Evolutionary conservation across 2,329 filamentous ascomycete species (phyloP).

Genomic region (Venturia carpophila): DNA sequence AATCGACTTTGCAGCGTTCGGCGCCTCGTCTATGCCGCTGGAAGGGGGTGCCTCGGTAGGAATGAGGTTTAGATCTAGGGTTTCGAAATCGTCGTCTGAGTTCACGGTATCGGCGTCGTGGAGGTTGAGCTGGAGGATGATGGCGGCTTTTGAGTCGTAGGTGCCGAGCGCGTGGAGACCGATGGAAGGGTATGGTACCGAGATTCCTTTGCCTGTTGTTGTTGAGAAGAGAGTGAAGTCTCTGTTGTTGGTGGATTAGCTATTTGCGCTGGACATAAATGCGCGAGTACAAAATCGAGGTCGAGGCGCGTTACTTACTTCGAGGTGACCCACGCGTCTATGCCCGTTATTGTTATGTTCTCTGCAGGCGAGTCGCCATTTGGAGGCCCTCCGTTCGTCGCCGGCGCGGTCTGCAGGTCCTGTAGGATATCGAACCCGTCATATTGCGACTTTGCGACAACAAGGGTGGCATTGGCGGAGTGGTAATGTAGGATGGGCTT

Average conservation of each 20-base stretch:
- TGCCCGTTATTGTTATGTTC: constrained; percentile 24
- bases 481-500: constrained; percentile 65
- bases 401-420: constrained; percentile 42
- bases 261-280: background rate
- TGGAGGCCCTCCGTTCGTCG: constrained; percentile 25
- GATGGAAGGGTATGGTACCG: constrained; percentile 67
- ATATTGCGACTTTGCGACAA: constrained; percentile 48
- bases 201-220: constrained; percentile 50
- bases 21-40: constrained; percentile 1
- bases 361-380: constrained; percentile 8
- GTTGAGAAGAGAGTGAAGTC: constrained; percentile 58
- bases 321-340: constrained; percentile 43
- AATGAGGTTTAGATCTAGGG: constrained; percentile 60
- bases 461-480: constrained; percentile 49
- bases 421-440: constrained; percentile 41
- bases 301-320: constrained; percentile 28
- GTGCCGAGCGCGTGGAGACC: constrained; percentile 59
- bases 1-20: constrained; percentile 39
- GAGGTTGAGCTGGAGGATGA: constrained; percentile 40
- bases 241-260: constrained; percentile 28
- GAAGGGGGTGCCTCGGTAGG: constrained; percentile 33
- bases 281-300: background rate
- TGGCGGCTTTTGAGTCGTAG: constrained; percentile 33
- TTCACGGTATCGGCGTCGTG: constrained; percentile 48
- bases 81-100: constrained; percentile 56